Evolutionary conservation across 208 protist genomes (phyloP).

Genomic region (Wallacemonas collosoma): DNA sequence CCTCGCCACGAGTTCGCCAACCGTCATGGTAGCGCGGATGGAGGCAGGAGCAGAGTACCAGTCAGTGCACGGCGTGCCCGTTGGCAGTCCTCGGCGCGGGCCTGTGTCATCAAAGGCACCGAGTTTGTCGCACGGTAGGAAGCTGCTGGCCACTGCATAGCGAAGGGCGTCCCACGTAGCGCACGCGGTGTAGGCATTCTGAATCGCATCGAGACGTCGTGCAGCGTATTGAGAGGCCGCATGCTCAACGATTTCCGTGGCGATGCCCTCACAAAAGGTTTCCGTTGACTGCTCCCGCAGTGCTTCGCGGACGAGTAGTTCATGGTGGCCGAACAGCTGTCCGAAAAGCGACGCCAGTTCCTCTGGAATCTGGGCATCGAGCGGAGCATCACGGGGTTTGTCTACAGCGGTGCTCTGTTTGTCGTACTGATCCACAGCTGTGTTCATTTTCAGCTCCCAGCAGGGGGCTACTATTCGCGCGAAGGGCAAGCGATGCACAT

Average conservation of each 20-base stretch:
- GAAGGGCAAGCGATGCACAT: background rate
- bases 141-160: slow-evolving; percentile 53
- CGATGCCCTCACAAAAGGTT: slow-evolving; percentile 61
- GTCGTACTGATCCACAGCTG: background rate
- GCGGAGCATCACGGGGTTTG: background rate
- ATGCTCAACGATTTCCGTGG: slow-evolving; percentile 62
- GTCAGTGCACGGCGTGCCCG: slow-evolving; percentile 2
- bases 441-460: background rate
- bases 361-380: background rate
- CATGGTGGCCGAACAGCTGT: slow-evolving; percentile 7
- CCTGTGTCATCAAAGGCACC: background rate
- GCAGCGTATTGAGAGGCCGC: slow-evolving; percentile 55
- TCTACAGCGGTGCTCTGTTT: background rate
- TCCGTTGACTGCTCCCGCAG: slow-evolving; percentile 29
- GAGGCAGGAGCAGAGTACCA: too few relatives aligned
- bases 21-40: slow-evolving; percentile 13
- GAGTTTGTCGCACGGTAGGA: slow-evolving; percentile 47
- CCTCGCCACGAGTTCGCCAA: background rate
- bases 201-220: slow-evolving; percentile 58
- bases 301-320: slow-evolving; percentile 8
- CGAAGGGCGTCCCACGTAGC: slow-evolving; percentile 79
- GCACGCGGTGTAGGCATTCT: slow-evolving; percentile 65
- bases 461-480: background rate
- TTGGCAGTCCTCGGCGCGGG: background rate
- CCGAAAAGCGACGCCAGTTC: slow-evolving; percentile 1